Percentiles rank a stretch among this genome's conserved stretches.
These are phyloP conservation scores for Globisporangium alternatum DNA, from an alignment of 352 stramenopile genomes.

Conservation along the genomic window DNA sequence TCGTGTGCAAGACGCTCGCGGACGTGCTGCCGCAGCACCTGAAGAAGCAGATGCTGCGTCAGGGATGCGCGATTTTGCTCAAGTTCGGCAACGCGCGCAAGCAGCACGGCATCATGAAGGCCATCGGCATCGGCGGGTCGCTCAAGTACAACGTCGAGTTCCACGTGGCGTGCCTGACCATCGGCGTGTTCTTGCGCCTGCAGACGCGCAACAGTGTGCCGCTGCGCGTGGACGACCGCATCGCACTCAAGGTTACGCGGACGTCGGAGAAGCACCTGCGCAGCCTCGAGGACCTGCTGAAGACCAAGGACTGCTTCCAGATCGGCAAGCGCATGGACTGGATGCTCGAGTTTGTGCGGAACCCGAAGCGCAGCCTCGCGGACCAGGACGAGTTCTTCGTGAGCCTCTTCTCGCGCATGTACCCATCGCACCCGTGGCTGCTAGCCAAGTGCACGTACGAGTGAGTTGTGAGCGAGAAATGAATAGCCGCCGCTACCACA, in stretches of 20 bases:
- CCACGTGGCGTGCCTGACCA: constrained; percentile 67
- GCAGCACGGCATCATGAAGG: constrained; percentile 85
- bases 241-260: constrained; percentile 77
- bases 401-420: constrained; percentile 81
- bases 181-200: constrained; percentile 74
- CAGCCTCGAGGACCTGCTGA: constrained; percentile 65
- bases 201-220: constrained; percentile 72
- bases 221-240: constrained; percentile 68
- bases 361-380: constrained; percentile 63
- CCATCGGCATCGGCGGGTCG: constrained; percentile 72
- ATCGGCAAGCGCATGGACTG: constrained; percentile 71
- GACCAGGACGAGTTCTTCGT: constrained; percentile 88
- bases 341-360: constrained; percentile 64
- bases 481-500: not conserved
- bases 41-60: constrained; percentile 81
- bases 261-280: constrained; percentile 78
- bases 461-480: constrained; percentile 4
- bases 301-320: constrained; percentile 77
- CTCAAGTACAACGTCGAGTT: constrained; percentile 79
- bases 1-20: constrained; percentile 57
- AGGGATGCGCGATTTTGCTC: constrained; percentile 61
- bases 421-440: constrained; percentile 75
- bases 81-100: constrained; percentile 61
- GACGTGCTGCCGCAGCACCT: constrained; percentile 51
- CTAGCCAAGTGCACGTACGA: constrained; percentile 62